Evolutionary conservation across 1,139 yeast genomes (phyloP).

Genomic region (Pichia sp.): DNA sequence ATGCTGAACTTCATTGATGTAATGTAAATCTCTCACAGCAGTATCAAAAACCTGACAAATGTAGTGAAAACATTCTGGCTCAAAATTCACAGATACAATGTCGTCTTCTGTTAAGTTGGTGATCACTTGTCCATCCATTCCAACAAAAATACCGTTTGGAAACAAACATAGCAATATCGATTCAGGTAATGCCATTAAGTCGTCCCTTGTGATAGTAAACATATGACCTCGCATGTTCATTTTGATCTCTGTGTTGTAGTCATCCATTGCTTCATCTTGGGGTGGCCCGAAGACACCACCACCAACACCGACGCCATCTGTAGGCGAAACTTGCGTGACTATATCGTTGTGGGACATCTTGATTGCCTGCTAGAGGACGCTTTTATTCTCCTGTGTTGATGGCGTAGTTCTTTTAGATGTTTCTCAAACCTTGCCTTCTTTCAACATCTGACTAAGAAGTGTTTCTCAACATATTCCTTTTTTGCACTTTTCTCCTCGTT

Average conservation of each 20-base stretch:
- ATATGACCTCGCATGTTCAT: constrained; percentile 57
- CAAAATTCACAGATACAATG: constrained; percentile 73
- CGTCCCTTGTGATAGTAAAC: constrained; percentile 77
- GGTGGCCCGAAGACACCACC: constrained; percentile 24
- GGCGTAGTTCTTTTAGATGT: no score
- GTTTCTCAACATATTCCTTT: no score
- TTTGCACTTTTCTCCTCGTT: no score
- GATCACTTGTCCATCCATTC: constrained; percentile 66
- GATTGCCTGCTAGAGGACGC: neutral
- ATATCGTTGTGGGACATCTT: constrained; percentile 32
- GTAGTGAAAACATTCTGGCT: constrained; percentile 79
- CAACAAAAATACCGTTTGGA: constrained; percentile 85
- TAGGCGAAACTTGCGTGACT: constrained; percentile 54
- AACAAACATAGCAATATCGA: constrained; percentile 76
- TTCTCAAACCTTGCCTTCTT: no score
- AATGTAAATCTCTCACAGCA: constrained; percentile 35
- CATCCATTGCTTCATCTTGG: constrained; percentile 34
- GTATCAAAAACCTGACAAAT: constrained; percentile 55
- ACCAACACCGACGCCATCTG: no score
- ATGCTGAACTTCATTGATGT: constrained; percentile 25
- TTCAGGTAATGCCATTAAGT: constrained; percentile 86
- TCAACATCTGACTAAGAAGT: no score
- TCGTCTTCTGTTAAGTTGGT: constrained; percentile 71
- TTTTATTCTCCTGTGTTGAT: no score
- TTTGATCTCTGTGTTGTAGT: constrained; percentile 56